These are phyloP conservation scores for Sclerotinia minor DNA, from an alignment of 2,329 filamentous ascomycete species.

Conservation along the genomic window DNA sequence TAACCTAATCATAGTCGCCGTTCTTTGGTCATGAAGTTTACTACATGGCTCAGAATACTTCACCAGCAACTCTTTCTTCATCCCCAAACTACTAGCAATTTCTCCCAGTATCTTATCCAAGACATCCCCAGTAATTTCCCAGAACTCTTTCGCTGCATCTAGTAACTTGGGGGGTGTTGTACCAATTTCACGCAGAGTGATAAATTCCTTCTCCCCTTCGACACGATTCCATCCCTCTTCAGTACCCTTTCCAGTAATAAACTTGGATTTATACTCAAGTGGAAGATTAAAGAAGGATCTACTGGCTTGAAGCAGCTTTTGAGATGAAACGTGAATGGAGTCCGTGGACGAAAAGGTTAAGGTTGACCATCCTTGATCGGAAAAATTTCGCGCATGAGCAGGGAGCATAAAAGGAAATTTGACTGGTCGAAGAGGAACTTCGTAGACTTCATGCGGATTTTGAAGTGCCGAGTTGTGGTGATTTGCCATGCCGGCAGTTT, in stretches of 20 bases:
- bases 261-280: constrained; percentile 30
- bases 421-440: constrained; percentile 25
- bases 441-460: not conserved
- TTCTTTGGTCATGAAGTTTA: constrained; percentile 28
- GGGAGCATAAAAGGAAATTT: constrained; percentile 29
- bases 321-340: constrained; percentile 28
- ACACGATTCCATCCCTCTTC: constrained; percentile 37
- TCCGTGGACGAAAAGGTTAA: constrained; percentile 28
- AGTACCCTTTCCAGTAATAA: constrained; percentile 30
- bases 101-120: constrained; percentile 31
- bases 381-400: constrained; percentile 29
- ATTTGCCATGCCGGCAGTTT: not conserved
- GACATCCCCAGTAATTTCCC: constrained; percentile 30
- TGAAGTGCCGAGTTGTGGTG: not conserved
- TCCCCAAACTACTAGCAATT: constrained; percentile 34
- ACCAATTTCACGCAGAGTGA: constrained; percentile 33
- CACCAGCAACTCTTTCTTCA: constrained; percentile 31
- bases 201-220: constrained; percentile 38
- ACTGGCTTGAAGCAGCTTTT: constrained; percentile 32
- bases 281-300: constrained; percentile 35
- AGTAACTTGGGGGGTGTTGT: constrained; percentile 30
- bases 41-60: constrained; percentile 34
- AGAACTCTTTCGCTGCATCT: constrained; percentile 30
- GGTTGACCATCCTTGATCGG: constrained; percentile 37
- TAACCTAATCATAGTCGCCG: constrained; percentile 35